A percentile compares a stretch with the other conserved stretches of the same genome.
Evolutionary conservation across 139 green algal species (phyloP).

Genomic region (Picochlorum sp.): DNA sequence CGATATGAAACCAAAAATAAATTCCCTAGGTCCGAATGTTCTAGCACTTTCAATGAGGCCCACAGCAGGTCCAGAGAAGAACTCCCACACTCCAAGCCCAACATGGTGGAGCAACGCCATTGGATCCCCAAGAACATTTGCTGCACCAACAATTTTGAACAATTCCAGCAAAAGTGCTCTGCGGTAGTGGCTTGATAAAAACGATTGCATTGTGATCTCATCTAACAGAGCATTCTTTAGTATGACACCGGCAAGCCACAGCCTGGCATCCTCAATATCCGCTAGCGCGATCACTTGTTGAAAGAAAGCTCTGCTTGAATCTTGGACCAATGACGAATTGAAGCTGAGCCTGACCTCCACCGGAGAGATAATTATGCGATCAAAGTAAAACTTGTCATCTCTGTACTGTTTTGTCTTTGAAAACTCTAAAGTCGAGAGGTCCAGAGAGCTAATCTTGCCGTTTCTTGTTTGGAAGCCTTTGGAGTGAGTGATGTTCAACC

Average conservation of each 20-base stretch:
- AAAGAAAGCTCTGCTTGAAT: slow-evolving; percentile 10
- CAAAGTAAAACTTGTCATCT: slow-evolving; percentile 52
- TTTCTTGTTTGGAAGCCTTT: no score
- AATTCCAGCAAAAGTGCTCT: slow-evolving; percentile 48
- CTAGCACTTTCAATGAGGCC: slow-evolving; percentile 34
- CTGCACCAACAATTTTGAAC: slow-evolving; percentile 43
- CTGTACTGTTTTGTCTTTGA: background rate
- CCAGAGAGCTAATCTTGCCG: background rate
- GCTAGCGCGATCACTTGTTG: slow-evolving; percentile 50
- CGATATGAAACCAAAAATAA: slow-evolving; percentile 24
- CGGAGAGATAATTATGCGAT: slow-evolving; percentile 36
- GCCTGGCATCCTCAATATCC: slow-evolving; percentile 64
- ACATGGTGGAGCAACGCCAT: slow-evolving; percentile 42
- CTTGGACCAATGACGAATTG: slow-evolving; percentile 23
- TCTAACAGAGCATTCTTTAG: slow-evolving; percentile 53
- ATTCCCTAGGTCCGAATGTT: slow-evolving; percentile 13
- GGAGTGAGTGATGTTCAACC: no score
- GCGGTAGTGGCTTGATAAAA: slow-evolving; percentile 54
- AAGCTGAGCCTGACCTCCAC: slow-evolving; percentile 53
- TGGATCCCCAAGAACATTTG: slow-evolving; percentile 42
- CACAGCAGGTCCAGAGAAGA: slow-evolving; percentile 31
- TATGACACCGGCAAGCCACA: slow-evolving; percentile 46
- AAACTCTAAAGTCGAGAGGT: background rate
- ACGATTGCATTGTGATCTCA: slow-evolving; percentile 41
- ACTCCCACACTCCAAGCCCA: slow-evolving; percentile 38